Base-by-base conservation (phyloP, 371 early-diverging fungal species). In the Syncephalastrum racemosum region DNA sequence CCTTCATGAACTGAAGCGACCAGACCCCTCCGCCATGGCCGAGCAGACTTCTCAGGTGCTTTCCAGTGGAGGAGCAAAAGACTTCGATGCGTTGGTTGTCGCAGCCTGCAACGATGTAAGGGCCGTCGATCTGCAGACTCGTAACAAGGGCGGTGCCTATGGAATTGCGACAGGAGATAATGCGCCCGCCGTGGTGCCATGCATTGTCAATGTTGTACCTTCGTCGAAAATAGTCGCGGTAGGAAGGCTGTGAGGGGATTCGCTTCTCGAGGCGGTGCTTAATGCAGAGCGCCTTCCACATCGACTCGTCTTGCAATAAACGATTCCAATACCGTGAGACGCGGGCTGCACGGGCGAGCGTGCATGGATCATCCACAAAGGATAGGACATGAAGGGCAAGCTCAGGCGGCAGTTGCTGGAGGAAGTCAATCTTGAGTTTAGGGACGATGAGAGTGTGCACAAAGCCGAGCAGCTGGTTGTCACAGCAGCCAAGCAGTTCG, bases 1-100 rank as follows among this genome's bases (percentile, higher is more conserved):
- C 75, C 44, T 79, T 85, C 41, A 86, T 81, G 58, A 81, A 91
- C 62, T 91, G 89, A 42, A 96, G 80, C 5, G 94, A 90, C 97
- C 97, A 96, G 2, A 97, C 93, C 36, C 97, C 96, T 14, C 95
- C 96, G 41, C 82, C 83, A 73, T 96, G 97, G 1, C 95, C 95
- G 40, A 75, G 75, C n/a, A 95, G 74, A 19, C 82, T 81, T 58
- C 85, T 73, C 20, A 83, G 58, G 22, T 85, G 67, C 15, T 73
- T 67, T 0, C 92, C 92, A n/a, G 85, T 81, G 14, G 67, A 71
- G 14, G 84, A 83, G 66, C 89, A 88, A 74, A 90, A 94, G 24
- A 94, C 85, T 57, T 91, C 88, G 52, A 92, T 92, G 6, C 84
- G 77, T 57, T 86, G 84, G 59, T 92, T 91, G 62, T 94, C 93